These are phyloP conservation scores for Biancaea sappan DNA, from an alignment of 306 rosid species.

Conservation along the genomic window DNA sequence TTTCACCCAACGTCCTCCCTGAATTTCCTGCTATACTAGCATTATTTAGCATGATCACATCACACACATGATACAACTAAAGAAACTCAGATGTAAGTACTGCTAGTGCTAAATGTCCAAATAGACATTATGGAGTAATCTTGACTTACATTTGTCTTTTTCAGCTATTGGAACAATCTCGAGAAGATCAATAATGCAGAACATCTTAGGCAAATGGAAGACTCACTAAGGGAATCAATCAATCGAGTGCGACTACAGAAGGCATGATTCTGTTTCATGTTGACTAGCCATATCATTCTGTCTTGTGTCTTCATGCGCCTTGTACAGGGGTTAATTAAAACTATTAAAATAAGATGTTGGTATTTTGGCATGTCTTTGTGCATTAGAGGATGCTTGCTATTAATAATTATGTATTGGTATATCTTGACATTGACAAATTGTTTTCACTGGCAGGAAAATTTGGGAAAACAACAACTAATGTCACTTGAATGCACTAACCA, in stretches of 20 bases:
- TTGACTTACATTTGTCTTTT: slow-evolving; percentile 32
- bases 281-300: slow-evolving; percentile 2
- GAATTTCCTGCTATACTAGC: not conserved
- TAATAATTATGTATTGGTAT: slow-evolving; percentile 1
- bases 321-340: not conserved
- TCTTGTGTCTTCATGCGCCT: slow-evolving; percentile 14
- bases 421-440: slow-evolving; percentile 9
- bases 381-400: not conserved
- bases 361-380: not conserved
- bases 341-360: not conserved
- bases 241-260: slow-evolving; percentile 48
- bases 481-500: slow-evolving; percentile 58
- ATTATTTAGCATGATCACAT: not conserved
- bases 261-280: slow-evolving; percentile 46
- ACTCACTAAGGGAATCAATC: slow-evolving; percentile 60
- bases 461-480: slow-evolving; percentile 56
- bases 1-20: not conserved
- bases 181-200: slow-evolving; percentile 62
- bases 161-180: slow-evolving; percentile 68
- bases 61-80: not conserved
- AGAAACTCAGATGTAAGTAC: slow-evolving; percentile 19
- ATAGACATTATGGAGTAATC: slow-evolving; percentile 26
- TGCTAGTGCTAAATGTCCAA: slow-evolving; percentile 9
- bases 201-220: slow-evolving; percentile 75
- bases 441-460: slow-evolving; percentile 54